Evolutionary conservation across 805 yeast genomes (phyloP).

Genomic region (Brettanomyces custersianus): DNA sequence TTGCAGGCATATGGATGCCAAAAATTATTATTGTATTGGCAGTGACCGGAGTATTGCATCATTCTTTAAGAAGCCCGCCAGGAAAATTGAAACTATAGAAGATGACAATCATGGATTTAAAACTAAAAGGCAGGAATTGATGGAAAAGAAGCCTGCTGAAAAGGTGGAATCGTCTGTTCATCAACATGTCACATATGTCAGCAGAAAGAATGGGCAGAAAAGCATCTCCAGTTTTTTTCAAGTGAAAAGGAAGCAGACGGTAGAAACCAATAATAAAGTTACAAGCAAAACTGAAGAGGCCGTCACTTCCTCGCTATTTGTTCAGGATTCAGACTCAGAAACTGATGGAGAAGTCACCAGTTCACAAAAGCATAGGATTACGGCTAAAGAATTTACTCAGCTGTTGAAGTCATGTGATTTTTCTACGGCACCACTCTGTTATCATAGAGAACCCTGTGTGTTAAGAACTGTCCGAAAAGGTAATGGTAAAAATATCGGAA

Average conservation of each 20-base stretch:
- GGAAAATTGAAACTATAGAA: no score
- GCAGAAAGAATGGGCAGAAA: conserved; percentile 10
- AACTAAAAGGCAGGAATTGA: background rate
- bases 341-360: conserved; percentile 1
- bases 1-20: conserved; percentile 45
- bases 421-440: conserved; percentile 31
- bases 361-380: background rate
- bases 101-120: no score
- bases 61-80: conserved; percentile 17
- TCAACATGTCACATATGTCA: conserved; percentile 8
- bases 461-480: conserved; percentile 36
- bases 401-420: conserved; percentile 9
- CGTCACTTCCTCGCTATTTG: conserved; percentile 7
- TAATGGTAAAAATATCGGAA: conserved; percentile 32
- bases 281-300: background rate
- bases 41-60: conserved; percentile 21
- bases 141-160: background rate
- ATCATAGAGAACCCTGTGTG: conserved; percentile 37
- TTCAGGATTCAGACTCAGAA: conserved; percentile 10
- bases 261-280: background rate
- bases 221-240: background rate
- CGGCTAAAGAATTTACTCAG: conserved; percentile 11
- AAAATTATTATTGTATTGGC: conserved; percentile 32
- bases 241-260: background rate
- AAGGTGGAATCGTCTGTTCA: conserved; percentile 1